phyloP scores from a whole-genome alignment of 177 flowering plant genomes.

The Telopea speciosissima region DNA sequence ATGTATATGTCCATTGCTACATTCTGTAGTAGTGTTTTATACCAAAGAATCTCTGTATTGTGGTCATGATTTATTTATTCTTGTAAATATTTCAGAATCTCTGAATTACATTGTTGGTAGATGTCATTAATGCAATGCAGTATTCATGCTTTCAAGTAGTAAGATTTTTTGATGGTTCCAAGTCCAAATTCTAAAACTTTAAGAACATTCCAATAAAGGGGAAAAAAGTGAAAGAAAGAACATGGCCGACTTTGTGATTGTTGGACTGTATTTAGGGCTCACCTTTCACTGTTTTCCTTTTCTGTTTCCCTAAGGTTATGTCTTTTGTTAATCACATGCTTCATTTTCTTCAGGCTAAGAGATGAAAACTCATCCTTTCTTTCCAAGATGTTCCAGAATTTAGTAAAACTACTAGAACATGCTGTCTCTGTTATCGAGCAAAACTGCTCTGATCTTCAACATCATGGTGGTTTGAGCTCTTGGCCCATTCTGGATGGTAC shows the following conservation, averaged over 20 bases:
- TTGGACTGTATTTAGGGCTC: neutral
- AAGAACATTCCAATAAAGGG: neutral
- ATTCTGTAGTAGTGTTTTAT: too few relatives aligned
- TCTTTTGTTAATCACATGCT: constrained; percentile 5
- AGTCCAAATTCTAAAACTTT: neutral
- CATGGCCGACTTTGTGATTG: neutral
- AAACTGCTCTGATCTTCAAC: constrained; percentile 24
- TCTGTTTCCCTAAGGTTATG: neutral
- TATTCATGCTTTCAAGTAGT: neutral
- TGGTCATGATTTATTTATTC: neutral
- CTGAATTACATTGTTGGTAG: neutral
- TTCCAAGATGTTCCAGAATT: constrained; percentile 31
- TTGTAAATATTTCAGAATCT: neutral
- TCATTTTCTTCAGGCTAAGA: constrained; percentile 38
- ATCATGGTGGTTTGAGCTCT: constrained; percentile 30
- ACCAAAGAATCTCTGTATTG: neutral
- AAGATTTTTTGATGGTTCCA: neutral
- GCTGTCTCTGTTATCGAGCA: constrained; percentile 41
- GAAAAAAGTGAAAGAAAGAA: neutral
- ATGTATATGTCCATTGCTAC: too few relatives aligned
- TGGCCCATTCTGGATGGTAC: constrained; percentile 25
- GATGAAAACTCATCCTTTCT: constrained; percentile 41
- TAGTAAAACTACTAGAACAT: constrained; percentile 42
- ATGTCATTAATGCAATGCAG: neutral
- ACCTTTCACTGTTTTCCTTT: neutral